Evolutionary conservation across 768 basidiomycete species (phyloP).

Genomic region (Hygrophorus pudorinus): DNA sequence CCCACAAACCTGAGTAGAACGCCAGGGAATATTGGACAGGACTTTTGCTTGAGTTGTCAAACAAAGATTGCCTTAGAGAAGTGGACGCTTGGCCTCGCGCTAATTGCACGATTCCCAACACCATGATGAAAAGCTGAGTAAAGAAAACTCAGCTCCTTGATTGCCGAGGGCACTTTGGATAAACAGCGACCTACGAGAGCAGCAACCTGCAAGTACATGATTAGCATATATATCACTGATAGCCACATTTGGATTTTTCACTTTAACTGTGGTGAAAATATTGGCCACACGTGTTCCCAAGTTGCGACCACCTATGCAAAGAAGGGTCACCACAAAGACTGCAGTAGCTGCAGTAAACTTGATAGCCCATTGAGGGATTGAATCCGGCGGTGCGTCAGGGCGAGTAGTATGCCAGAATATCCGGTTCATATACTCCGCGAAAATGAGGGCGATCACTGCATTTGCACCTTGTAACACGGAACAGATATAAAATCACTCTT

Average conservation of each 20-base stretch:
- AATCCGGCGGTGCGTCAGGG: slow-evolving; percentile 61
- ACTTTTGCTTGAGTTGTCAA: slow-evolving; percentile 62
- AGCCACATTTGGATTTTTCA: slow-evolving; percentile 18
- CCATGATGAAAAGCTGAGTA: slow-evolving; percentile 54
- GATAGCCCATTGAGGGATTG: slow-evolving; percentile 84
- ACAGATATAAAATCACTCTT: background rate
- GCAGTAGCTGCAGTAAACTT: slow-evolving; percentile 76
- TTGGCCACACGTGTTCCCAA: slow-evolving; percentile 76
- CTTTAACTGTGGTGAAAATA: slow-evolving; percentile 85
- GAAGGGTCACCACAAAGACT: slow-evolving; percentile 57
- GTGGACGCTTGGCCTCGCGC: slow-evolving; percentile 59
- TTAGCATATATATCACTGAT: slow-evolving; percentile 3
- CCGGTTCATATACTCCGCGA: slow-evolving; percentile 87
- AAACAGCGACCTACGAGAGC: slow-evolving; percentile 43
- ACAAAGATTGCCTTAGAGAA: slow-evolving; percentile 59
- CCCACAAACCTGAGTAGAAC: slow-evolving; percentile 91
- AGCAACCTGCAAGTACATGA: slow-evolving; percentile 33
- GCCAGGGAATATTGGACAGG: slow-evolving; percentile 88
- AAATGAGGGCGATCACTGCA: slow-evolving; percentile 84
- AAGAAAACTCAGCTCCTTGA: background rate
- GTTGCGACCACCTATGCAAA: slow-evolving; percentile 72
- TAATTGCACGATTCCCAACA: slow-evolving; percentile 73
- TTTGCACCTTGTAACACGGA: slow-evolving; percentile 40
- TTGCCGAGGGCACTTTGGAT: background rate
- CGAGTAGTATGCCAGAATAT: slow-evolving; percentile 73